Evolutionary conservation across 192 early-diverging fungal species (phyloP), one percentile per base, ranked within the genome.

Genomic region (Rhizophagus sp.): DNA sequence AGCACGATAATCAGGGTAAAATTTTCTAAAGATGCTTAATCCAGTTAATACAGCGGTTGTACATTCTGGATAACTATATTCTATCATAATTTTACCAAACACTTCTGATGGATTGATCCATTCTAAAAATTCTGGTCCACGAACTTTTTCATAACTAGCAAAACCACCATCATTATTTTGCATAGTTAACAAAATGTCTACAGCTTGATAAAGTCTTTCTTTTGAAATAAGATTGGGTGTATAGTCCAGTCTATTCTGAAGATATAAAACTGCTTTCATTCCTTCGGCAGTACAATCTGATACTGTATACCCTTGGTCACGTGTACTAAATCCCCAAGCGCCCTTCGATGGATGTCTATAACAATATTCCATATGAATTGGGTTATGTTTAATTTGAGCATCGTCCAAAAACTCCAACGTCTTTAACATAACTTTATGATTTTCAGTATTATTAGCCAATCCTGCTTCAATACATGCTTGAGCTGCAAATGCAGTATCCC

Each of bases 31-130:
- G 1, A 89, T 88, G 13, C 89, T 87, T 71, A 99, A 87, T 10
- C 94, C 96, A 24, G 97, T 92, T 11, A 99, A 84, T 10, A 94
- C 95, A 34, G 97, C 93, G 11, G 97, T 97, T 13, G 98, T 97
- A 88, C 98, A 99, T 82, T 99, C 98, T 19, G 96, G 95, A 85
- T 99, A 99, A 66, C 87, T 87, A 89, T 99, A 99, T 85, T 97
- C 97, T 64, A 96, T 91, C 97, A 98, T 98, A 78, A 97, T 96
- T 78, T 94, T 94, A 44, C 95, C 96, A 93, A 99, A 99, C 22
- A 99, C 96, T 87, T 98, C 96, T 25, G 98, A 95, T 17, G 98
- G 95, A 82, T 99, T 99, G 76, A 99, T 85, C 66, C 81, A 85
- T 83, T 99, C 98, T 69, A 99, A 84, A 84, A 93, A 84, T 81